Base-by-base conservation (phyloP, 2,329 filamentous ascomycete species). In the Periglandula ipomoeae region DNA sequence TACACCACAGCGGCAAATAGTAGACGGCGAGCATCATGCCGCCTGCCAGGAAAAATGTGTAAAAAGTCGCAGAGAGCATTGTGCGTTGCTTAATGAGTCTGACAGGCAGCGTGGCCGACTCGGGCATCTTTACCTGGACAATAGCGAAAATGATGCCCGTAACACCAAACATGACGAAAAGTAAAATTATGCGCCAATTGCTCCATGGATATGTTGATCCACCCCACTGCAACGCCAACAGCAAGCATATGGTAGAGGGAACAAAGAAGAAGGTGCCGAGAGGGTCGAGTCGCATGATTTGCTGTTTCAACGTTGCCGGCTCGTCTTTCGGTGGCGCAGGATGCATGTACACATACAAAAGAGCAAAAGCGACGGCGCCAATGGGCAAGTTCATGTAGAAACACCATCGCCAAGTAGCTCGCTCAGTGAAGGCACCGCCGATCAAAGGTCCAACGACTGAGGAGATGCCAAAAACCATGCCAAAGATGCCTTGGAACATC, bases 181-280 rank as follows among this genome's bases (percentile, higher is more conserved):
- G 65, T 7, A 74, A 55, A 44, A 81, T 72, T 47, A 80, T 71
- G 39, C 73, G 71, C 65, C 72, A 73, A 53, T 66, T 70, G 35
- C 59, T 64, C 79, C 78, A 82, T 0, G 66, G 52, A 54, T 79
- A 76, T 2, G 61, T 69, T 2, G 70, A 70, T 3, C 79, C 79
- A 46, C 78, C 79, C 80, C 79, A 84, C 56, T 84, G 76, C 30
- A 85, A 66, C 1, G 81, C 81, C 5, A 85, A 66, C 3, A 85
- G 63, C 34, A 84, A 74, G 52, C 72, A 79, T 13, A 82, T 69
- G 35, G 82, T 71, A 27, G 72, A 72, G 0, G 81, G 79, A 15
- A 84, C 62, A 53, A 85, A 78, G 60, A 82, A 72, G 13, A 76
- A 58, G 7, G 77, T 81, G 23, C 81, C 81, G 1, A 82, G 58